These are phyloP conservation scores for Leccinum ochraceum DNA, from an alignment of 768 basidiomycete genomes.

Conservation along the genomic window DNA sequence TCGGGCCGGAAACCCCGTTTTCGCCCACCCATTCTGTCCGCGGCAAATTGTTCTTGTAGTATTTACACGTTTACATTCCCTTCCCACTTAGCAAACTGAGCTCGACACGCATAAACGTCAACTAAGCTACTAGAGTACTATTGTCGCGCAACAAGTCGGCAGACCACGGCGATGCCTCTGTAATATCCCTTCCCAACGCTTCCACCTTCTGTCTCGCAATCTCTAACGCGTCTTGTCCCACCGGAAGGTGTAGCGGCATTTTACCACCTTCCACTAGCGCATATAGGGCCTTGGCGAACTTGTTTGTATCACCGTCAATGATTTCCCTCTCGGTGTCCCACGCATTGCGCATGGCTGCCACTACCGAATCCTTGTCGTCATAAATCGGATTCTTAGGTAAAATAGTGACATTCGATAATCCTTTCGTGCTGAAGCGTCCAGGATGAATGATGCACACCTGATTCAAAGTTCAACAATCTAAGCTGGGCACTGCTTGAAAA, in stretches of 20 bases:
- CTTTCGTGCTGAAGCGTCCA: conserved; percentile 5
- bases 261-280: not conserved
- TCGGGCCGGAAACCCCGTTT: too few relatives aligned
- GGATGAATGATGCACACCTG: not conserved
- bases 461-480: not conserved
- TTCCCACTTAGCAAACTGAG: too few relatives aligned
- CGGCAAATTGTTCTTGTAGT: too few relatives aligned
- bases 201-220: not conserved
- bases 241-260: conserved; percentile 4
- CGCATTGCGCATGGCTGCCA: not conserved
- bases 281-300: conserved; percentile 5
- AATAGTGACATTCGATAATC: not conserved
- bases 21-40: too few relatives aligned
- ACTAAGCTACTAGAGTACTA: not conserved
- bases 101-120: too few relatives aligned
- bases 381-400: not conserved
- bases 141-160: conserved; percentile 5
- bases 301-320: conserved; percentile 5
- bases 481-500: not conserved
- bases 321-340: not conserved
- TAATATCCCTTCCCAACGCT: not conserved
- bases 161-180: conserved; percentile 6
- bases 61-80: too few relatives aligned
- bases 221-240: conserved; percentile 8
- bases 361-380: not conserved